Evolutionary conservation across 768 basidiomycete genomes (phyloP).

Genomic region (Lentinula raphanica): DNA sequence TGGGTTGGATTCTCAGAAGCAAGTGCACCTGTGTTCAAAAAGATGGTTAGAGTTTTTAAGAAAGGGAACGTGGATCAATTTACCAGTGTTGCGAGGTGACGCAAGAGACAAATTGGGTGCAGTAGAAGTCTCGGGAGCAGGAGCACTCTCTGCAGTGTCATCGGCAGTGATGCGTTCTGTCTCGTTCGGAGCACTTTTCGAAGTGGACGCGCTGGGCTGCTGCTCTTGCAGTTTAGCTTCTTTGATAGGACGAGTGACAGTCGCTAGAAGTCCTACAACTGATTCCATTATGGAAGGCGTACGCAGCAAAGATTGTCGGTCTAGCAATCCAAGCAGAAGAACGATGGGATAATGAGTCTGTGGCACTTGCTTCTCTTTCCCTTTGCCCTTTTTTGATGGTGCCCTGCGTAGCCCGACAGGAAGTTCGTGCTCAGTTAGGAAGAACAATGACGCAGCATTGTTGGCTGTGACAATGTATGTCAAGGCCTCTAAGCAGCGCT

Average conservation of each 20-base stretch:
- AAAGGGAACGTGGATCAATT: not conserved
- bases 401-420: slow-evolving; percentile 68
- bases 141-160: not conserved
- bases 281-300: slow-evolving; percentile 92
- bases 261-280: slow-evolving; percentile 81
- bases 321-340: slow-evolving; percentile 79
- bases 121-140: not conserved
- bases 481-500: slow-evolving; percentile 89
- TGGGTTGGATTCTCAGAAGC: slow-evolving; percentile 2
- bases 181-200: not conserved
- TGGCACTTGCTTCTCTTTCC: slow-evolving; percentile 80
- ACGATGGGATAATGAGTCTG: slow-evolving; percentile 91
- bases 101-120: not conserved
- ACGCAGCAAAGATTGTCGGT: slow-evolving; percentile 78
- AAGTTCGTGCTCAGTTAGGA: slow-evolving; percentile 92
- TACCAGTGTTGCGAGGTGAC: not conserved
- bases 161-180: slow-evolving; percentile 9
- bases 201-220: not conserved
- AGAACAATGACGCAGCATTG: slow-evolving; percentile 82
- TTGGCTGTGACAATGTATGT: slow-evolving; percentile 84
- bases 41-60: not conserved
- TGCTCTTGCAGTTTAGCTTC: slow-evolving; percentile 28
- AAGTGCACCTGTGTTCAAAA: not conserved
- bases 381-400: slow-evolving; percentile 84
- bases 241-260: slow-evolving; percentile 81